Evolutionary conservation across 2,329 filamentous ascomycete species (phyloP), one percentile per base, ranked within the genome.

Genomic region (Trichophyton benhamiae): DNA sequence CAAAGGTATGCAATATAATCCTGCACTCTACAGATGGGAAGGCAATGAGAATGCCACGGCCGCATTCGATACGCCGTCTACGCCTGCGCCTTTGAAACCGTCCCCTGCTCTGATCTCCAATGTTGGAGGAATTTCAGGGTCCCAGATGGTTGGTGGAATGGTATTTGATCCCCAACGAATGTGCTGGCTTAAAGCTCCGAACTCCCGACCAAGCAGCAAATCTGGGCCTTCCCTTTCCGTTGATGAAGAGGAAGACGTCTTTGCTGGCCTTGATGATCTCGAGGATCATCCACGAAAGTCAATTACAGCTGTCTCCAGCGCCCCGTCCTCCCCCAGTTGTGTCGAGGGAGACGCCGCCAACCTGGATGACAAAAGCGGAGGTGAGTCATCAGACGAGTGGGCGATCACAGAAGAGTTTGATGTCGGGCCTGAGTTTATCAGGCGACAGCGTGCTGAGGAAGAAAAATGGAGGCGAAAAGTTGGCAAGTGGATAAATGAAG

Each of bases 91-190:
- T 36, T 77, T 78, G 33, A 78, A 76, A 66, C 74, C 72, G 48
- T 71, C 78, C 63, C 73, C 74, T 38, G 91, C 92, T 4, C 81
- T 99, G 17, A 99, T 99, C 68, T 91, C 91, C 57, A 94, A 96
- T 66, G 89, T 96, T 66, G 88, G 87, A 60, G 82, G 86, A 3
- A 86, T 87, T 64, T 89, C 92, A 69, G 91, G 90, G 64, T 87
- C 96, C 13, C 91, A 96, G 74, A 88, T 96, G 41, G 91, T 96
- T 62, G 89, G 91, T n/a, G 90, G 91, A 67, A 99, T 99, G 94
- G 88, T 97, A 8, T 99, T 97, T 72, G 94, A 99, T 71, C 94
- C 94, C 2, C 87, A 90, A 65, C 89, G 89, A 68, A 97, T 99
- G 92, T 95, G 91, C 72, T 99, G 94, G 94, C 81, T 97, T 61